These are phyloP conservation scores for Bromus sterilis DNA, from an alignment of 176 grass and related monocot genomes.

Conservation along the genomic window DNA sequence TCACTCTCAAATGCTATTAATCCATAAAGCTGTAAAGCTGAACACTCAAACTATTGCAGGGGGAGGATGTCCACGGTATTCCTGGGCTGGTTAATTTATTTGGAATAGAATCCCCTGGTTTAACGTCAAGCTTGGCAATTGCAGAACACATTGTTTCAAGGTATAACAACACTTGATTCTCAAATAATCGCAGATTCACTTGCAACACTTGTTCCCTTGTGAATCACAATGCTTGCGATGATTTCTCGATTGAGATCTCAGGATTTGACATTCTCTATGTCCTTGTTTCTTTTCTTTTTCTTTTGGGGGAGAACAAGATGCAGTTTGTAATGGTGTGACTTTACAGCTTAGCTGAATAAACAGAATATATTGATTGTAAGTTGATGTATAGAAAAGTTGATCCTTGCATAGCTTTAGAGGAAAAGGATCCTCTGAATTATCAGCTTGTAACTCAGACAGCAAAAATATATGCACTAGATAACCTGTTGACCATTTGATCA, in stretches of 20 bases:
- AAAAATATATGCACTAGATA: not conserved
- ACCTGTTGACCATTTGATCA: not conserved
- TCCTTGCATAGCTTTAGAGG: not conserved
- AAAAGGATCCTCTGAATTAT: not conserved
- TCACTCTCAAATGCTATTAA: not conserved
- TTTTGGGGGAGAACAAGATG: not conserved
- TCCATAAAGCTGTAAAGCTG: not conserved
- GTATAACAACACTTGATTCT: slow-evolving; percentile 7
- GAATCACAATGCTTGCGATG: not conserved
- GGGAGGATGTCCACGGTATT: slow-evolving; percentile 63
- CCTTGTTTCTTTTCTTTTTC: not conserved
- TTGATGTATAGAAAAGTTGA: not conserved
- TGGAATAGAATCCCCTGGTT: slow-evolving; percentile 89
- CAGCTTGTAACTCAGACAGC: not conserved
- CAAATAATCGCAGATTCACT: not conserved
- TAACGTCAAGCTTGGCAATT: slow-evolving; percentile 85
- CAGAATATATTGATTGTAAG: not conserved
- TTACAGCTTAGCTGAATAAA: not conserved
- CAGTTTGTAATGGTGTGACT: not conserved
- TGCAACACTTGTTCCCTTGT: too few species aligned
- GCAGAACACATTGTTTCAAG: slow-evolving; percentile 56
- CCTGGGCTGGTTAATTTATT: slow-evolving; percentile 81
- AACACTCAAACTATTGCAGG: slow-evolving; percentile 39
- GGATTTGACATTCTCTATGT: not conserved
- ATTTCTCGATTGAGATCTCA: not conserved